Evolutionary conservation across 495 filamentous ascomycete species (phyloP).

Genomic region (Podospora tetraspora): DNA sequence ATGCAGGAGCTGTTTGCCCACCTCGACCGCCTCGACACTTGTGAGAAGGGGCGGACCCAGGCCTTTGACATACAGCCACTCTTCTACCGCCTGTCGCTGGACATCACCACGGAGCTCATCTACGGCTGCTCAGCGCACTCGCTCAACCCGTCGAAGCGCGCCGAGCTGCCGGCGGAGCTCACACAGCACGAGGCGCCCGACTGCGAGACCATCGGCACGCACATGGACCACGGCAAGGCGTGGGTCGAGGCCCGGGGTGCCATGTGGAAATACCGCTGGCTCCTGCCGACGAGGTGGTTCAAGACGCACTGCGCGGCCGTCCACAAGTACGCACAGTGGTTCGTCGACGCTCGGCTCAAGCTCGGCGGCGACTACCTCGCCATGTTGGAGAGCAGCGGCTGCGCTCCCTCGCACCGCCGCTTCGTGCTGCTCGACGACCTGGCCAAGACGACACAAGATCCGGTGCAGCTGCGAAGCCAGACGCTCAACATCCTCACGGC

Average conservation of each 20-base stretch:
- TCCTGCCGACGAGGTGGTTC: constrained; percentile 42
- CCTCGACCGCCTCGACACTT: constrained; percentile 13
- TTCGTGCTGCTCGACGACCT: constrained; percentile 65
- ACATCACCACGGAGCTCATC: constrained; percentile 68
- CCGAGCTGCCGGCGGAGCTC: constrained; percentile 15
- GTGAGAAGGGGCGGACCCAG: constrained; percentile 19
- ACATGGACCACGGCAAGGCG: constrained; percentile 46
- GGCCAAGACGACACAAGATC: constrained; percentile 52
- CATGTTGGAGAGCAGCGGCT: constrained; percentile 3
- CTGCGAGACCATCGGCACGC: constrained; percentile 31
- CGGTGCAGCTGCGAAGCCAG: constrained; percentile 55
- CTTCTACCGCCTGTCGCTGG: constrained; percentile 63
- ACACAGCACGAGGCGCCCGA: constrained; percentile 16
- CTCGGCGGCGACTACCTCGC: constrained; percentile 16
- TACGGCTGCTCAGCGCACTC: constrained; percentile 54
- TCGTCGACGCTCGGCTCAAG: constrained; percentile 34
- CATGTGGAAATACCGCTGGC: constrained; percentile 44
- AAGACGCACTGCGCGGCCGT: constrained; percentile 38
- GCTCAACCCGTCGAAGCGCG: constrained; percentile 15
- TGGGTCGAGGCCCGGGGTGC: constrained; percentile 41
- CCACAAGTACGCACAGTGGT: constrained; percentile 48
- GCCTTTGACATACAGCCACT: constrained; percentile 56
- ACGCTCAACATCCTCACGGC: constrained; percentile 62
- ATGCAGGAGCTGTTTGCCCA: constrained; percentile 44
- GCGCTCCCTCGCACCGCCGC: constrained; percentile 18